Evolutionary conservation across 1,284 basidiomycete genomes (phyloP), one percentile per base, ranked within the genome.

Genomic region (Austroboletus niveus): DNA sequence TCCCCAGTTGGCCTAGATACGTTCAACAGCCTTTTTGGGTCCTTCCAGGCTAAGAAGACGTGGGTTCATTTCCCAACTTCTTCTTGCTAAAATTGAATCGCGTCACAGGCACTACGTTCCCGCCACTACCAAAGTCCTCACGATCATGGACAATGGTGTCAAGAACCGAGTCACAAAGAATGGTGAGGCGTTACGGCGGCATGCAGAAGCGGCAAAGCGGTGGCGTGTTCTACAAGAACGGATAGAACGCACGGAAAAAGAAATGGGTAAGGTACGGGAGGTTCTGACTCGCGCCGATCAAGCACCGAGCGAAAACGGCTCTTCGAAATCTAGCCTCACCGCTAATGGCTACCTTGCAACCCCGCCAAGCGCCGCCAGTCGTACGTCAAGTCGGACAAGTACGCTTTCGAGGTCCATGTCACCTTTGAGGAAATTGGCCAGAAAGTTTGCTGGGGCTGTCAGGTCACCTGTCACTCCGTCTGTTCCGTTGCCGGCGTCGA

Each of bases 121-220:
- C 1, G 93, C 94, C 22, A 91, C 92, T 4, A 89, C 87, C 11
- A 94, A 94, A 67, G 94, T 95, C 38, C 78, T 98, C n/a, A 84
- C 86, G 20, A 94, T 94, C 60, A 89, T 98, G 61, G 92, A 94
- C 65, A 95, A 92, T 68, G 92, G 92, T 36, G 89, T 98, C 30
- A 81, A 84, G 54, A 92, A 96, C 57, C 82, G 93, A 46, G 85
- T 91, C 1, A 96, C 94, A 15, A 93, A 92, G 77, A 98, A 98
- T 57, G 96, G 96, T 3, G 94, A 96, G 72, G 90, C 93, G 27
- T 71, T 98, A 49, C 80, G 94, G 52, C 78, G 92, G 56, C 91
- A 89, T 63, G 87, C 87, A 9, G 92, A 94, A 64, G 89, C 89
- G 51, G 89, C 87, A 24, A 82, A 88, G 60, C 80, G 91, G 44